Evolutionary conservation across 495 filamentous ascomycete genomes (phyloP), one percentile per base, ranked within the genome.

Genomic region (Tuber aestivum): DNA sequence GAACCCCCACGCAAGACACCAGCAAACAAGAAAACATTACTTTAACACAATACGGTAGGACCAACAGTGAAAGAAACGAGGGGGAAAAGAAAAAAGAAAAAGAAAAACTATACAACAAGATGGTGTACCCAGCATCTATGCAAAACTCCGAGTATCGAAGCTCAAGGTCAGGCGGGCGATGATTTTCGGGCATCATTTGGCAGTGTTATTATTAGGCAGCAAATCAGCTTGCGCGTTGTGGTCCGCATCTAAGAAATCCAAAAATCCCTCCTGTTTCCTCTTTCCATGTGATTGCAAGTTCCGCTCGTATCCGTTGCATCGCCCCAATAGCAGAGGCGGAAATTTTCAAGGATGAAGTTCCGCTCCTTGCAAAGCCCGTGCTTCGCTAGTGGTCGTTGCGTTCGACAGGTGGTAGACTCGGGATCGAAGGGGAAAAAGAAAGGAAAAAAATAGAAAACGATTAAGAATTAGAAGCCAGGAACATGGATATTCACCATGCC

Each of bases 391-490:
- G 14, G 56, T 35, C 4, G 56, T 12, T 35, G 32, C 27, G 4
- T 35, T 35, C 32, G 56, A 65, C 35, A 65, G 27, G 56, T 65
- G 56, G 56, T 65, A 16, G 27, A 76, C 75, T 50, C 74, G 40
- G 75, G 42, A 69, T n/a, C 50, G 72, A 27, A 45, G 37, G 65
- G 69, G 35, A 45, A 73, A 70, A 69, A 70, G 45, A n/a, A 12
- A 71, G 18, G 69, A 74, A 69, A 48, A 65, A 68, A 61, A 32
- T 38, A 44, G 78, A 69, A 41, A 73, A 72, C 70, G 72, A 79
- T 79, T 79, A 79, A 79, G 78, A 79, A 76, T 79, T 75, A 71
- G 27, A 65, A 32, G 27, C 56, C 56, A 65, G 14, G 14, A 65
- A n/a, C n/a, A n/a, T n/a, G 56, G 56, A 35, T 65, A 65, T 65